phyloP scores from a whole-genome alignment of 1,139 yeast genomes.

The Saccharomycopsis hybrid region DNA sequence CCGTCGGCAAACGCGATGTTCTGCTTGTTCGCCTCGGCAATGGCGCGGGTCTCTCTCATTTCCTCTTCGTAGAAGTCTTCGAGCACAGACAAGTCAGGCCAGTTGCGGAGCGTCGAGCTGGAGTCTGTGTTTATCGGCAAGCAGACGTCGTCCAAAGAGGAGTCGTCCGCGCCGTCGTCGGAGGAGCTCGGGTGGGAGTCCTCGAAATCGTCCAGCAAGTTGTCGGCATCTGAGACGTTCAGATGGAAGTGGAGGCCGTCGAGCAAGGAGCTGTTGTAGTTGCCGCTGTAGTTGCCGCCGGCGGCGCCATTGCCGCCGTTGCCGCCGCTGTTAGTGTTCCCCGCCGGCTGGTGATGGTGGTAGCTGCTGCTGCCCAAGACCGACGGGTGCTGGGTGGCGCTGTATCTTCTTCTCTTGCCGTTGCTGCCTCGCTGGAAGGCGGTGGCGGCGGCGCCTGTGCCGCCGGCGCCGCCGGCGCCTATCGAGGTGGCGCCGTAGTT shows the following conservation, averaged over 20 bases:
- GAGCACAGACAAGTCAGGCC: constrained; percentile 80
- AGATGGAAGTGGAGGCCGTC: constrained; percentile 19
- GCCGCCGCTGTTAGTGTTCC: too few species aligned
- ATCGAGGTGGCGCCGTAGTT: background rate
- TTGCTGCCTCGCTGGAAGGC: too few species aligned
- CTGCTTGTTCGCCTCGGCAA: constrained; percentile 8
- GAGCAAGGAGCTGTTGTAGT: background rate
- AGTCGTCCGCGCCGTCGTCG: constrained; percentile 31
- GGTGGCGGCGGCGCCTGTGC: too few species aligned
- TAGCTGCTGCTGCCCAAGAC: too few species aligned
- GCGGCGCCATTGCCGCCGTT: too few species aligned
- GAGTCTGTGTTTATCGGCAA: constrained; percentile 51
- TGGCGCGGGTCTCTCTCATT: constrained; percentile 31
- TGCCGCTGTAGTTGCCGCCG: too few species aligned
- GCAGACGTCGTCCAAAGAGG: constrained; percentile 86
- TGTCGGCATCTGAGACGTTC: constrained; percentile 17
- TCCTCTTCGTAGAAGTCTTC: constrained; percentile 77
- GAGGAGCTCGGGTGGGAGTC: constrained; percentile 20
- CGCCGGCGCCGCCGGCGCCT: too few species aligned
- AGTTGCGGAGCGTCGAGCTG: constrained; percentile 26
- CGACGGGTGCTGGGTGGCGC: too few species aligned
- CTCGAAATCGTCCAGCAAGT: constrained; percentile 20
- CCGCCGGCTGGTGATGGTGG: too few species aligned
- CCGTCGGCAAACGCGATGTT: constrained; percentile 16
- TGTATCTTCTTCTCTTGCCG: too few species aligned